Evolutionary conservation across 768 basidiomycete genomes (phyloP), one percentile per base, ranked within the genome.

Genomic region (Naematelia encephala): DNA sequence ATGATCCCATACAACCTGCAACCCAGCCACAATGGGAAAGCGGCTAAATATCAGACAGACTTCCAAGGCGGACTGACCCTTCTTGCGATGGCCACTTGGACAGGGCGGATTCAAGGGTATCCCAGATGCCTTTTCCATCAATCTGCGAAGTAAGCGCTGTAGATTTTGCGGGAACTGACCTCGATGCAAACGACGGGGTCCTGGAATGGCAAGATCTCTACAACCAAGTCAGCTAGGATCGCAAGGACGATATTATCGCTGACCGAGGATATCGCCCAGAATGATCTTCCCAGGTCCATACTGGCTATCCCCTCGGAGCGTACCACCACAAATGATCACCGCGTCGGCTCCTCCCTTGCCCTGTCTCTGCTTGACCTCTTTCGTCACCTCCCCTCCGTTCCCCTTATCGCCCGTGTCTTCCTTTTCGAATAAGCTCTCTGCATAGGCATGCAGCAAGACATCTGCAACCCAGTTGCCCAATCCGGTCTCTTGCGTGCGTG

Each of bases 1-100:
- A 34, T 90, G 92, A 73, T 96, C 91, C 91, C 91, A 93, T 16
- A 84, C 82, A 8, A 93, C 87, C 11, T 84, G 85, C 39, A 93
- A 82, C 16, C 91, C 91, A 22, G 91, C 87, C 34, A 94, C 81
- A 12, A 91, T 82, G 0, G 91, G 91, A 78, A 96, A 96, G 12
- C 91, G 89, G 21, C 91, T 92, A 52, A 21, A 23, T n/a, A 43
- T 61, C 30, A 64, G 58, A 43, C 1, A 14, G 13, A 47, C 34
- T 0, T 21, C 23, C 23, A 10, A 5, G 16, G 1, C 4, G 21
- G 59, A 56, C 60, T 75, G 60, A 85, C 90, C 91, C 91, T 82
- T 93, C 91, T 77, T 91, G 90, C 16, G 90, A 86, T 5, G 91
- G 91, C 84, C 87, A 93, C 53, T 83, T 88, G 58, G 79, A 80